Conservation (phyloP, 2,329 filamentous ascomycete genomes). For the Alternaria brassicae region DNA sequence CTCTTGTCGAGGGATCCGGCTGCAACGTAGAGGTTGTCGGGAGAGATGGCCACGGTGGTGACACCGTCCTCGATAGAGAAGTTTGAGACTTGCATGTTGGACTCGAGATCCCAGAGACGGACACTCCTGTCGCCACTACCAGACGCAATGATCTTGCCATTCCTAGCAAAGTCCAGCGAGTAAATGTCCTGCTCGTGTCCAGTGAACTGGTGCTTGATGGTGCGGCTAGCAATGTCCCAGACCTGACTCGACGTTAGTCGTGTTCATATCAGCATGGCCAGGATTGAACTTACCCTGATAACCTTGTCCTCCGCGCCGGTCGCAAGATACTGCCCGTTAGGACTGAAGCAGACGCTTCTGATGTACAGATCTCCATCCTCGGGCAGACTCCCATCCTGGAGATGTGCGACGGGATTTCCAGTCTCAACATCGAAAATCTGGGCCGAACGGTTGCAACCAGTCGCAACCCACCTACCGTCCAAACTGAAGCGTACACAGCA, state of each 20-base stretch:
- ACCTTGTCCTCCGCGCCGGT: constrained; percentile 98
- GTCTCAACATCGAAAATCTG: constrained; percentile 95
- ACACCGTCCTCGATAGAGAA: constrained; percentile 96
- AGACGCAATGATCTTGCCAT: constrained; percentile 92
- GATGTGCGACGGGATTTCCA: constrained; percentile 84
- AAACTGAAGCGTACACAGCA: constrained; percentile 97
- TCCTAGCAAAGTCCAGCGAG: constrained; percentile 91
- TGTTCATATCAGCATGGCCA: background rate
- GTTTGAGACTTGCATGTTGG: constrained; percentile 79
- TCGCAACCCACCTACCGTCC: constrained; percentile 94
- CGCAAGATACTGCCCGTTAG: constrained; percentile 89
- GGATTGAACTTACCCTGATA: constrained; percentile 74
- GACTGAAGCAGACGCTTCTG: constrained; percentile 97
- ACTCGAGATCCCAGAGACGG: constrained; percentile 93
- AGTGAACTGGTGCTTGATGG: constrained; percentile 91
- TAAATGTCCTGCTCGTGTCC: constrained; percentile 99
- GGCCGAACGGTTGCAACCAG: constrained; percentile 97
- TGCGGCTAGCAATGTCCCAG: constrained; percentile 87
- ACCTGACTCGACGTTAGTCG: constrained; percentile 63
- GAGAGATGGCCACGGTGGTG: constrained; percentile 96
- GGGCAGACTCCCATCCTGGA: constrained; percentile 88
- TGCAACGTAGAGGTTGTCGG: constrained; percentile 91
- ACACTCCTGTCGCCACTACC: constrained; percentile 95
- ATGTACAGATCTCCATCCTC: constrained; percentile 95
- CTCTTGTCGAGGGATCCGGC: constrained; percentile 97